Base-by-base conservation (phyloP, 768 basidiomycete species). In the Rhodotorula toruloides region DNA sequence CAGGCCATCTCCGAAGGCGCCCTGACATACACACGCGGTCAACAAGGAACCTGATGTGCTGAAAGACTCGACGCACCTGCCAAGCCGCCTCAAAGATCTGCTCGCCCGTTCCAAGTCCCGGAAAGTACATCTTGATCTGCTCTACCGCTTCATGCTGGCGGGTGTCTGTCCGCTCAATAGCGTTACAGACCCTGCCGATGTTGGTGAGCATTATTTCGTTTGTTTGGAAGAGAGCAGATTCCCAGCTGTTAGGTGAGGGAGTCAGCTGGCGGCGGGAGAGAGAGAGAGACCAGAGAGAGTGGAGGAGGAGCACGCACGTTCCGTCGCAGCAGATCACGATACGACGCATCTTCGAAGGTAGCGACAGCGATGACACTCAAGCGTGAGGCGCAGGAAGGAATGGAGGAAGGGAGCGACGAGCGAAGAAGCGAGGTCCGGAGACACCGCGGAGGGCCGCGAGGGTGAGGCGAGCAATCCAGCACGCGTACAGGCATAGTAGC, bases 121-220 rank as follows among this genome's bases (percentile, higher is more conserved):
- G 22, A 6, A 61, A 10, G 36, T 67, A 67, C 12, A 57, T 42
- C 55, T 67, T 67, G 48, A 67, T 16, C 32, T 67, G 65, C 25
- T 42, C 29, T 54, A 61, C 29, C 1, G 65, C 54, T 3, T 44
- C 29, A 10, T n/a, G 10, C 2, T 4, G 10, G 10, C 58, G 53
- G 8, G 14, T 29, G 21, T 66, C 65, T 21, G 36, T 47, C 19
- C 40, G 4, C 22, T n/a, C 32, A 29, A 67, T 37, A 7, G 65
- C 54, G 48, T 29, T 44, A 37, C 10, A 11, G 36, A 67, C n/a
- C 6, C 59, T 47, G 6, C 48, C 19, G 22, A 61, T 37, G 49
- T 67, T 67, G 22, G 65, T 61, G 22, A 57, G 54, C 22, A 19
- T 29, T 13, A 12, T 17, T 1, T 54, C 31, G 21, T 53, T 19